Percentiles rank a stretch among this genome's conserved stretches.
These are phyloP conservation scores for Ophiosphaerella herpotricha DNA, from an alignment of 2,329 filamentous ascomycete genomes.

Conservation along the genomic window DNA sequence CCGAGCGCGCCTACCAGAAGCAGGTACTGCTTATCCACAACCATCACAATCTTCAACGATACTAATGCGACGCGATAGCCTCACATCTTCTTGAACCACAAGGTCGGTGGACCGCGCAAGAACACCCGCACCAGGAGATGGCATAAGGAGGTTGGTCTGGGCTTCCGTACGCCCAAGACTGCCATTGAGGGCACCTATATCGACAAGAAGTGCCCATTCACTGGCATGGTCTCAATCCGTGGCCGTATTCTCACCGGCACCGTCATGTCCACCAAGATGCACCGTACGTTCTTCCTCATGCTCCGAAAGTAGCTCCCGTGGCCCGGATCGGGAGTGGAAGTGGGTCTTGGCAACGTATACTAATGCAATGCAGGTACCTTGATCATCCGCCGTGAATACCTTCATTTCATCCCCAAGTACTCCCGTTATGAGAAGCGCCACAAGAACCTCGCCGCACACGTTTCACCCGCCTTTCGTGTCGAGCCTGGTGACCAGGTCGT, in stretches of 20 bases:
- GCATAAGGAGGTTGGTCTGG: constrained; percentile 99
- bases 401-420: constrained; percentile 99
- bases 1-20: constrained; percentile 99
- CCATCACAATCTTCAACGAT: constrained; percentile 22
- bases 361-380: constrained; percentile 63
- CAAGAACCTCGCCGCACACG: constrained; percentile 99
- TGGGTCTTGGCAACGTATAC: constrained; percentile 17
- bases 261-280: constrained; percentile 99
- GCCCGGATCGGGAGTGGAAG: neutral
- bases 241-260: constrained; percentile 99
- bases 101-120: constrained; percentile 70
- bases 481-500: constrained; percentile 99
- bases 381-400: constrained; percentile 99
- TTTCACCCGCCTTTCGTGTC: constrained; percentile 99
- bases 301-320: neutral
- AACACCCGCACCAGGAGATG: constrained; percentile 69
- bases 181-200: constrained; percentile 99
- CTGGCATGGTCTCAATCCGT: constrained; percentile 97
- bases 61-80: constrained; percentile 66
- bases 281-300: constrained; percentile 62
- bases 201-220: constrained; percentile 99
- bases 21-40: constrained; percentile 38
- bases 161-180: constrained; percentile 97
- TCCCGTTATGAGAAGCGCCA: constrained; percentile 99
- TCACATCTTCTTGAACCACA: constrained; percentile 99